Base-by-base conservation (phyloP, 768 basidiomycete genomes). In the Trametes cinnabarina region DNA sequence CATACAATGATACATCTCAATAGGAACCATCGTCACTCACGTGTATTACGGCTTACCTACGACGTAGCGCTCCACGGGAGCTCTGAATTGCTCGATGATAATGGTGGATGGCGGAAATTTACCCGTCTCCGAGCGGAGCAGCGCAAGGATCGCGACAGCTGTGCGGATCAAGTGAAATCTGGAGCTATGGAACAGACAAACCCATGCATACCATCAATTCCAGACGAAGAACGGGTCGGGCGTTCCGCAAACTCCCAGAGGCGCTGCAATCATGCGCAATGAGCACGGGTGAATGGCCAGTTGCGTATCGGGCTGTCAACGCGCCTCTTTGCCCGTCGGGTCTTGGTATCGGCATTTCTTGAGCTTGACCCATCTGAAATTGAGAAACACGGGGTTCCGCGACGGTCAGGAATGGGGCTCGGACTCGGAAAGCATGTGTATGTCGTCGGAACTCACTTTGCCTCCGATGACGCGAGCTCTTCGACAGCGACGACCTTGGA, bases 161-260 rank as follows among this genome's bases (percentile, higher is more conserved):
- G 58, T 6, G 7, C 22, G 3, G 15, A 15, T 10, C 4, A 10
- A 1, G 22, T 60, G 17, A 57, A 8, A 25, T 10, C 44, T 40
- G 35, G 19, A 51, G 35, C 11, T 48, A 22, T 39, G 47, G n/a
- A 9, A 8, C 22, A n/a, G 17, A 9, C 22, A 7, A 8, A 55
- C 3, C 25, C 22, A 6, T 9, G 55, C 73, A 14, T 47, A 91
- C 92, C 92, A 73, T 97, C 95, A 55, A 94, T 82, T 0, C 88
- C 92, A 11, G 85, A 83, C 4, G 82, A 78, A 47, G 84, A 84
- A 41, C 90, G 81, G 12, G 91, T 93, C 67, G 84, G 90, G 35
- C 95, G 80, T 65, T 91, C 86, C 10, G 94, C 94, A 57, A 78
- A 86, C 72, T 97, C 95, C 94, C 95, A 98, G n/a, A 80, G 65